Base-by-base conservation (phyloP, 2,329 filamentous ascomycete species). In the Cylindrodendrum hubeiense region DNA sequence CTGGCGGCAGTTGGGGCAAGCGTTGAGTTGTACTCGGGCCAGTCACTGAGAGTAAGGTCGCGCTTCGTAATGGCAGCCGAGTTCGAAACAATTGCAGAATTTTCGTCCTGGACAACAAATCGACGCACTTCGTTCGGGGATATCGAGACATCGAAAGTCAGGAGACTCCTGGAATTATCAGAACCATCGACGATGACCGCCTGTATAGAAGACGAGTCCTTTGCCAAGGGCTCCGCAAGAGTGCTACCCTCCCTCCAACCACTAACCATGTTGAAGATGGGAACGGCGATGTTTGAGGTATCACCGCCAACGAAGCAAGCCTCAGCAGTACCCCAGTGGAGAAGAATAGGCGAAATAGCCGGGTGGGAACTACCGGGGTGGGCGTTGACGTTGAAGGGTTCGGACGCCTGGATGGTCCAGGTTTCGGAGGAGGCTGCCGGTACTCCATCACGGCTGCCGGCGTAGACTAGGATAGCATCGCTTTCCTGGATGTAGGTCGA, bases 1-100 rank as follows among this genome's bases (percentile, higher is more conserved):
- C 94, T 87, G 6, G 84, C 88, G 9, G 80, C 83, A 2, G 66
- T 74, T 0, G 95, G 92, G 0, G 92, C 95, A 44, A 90, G 79
- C 1, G 90, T 91, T 56, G 82, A 85, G 79, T 98, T 95, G 79
- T 98, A 98, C 3, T 84, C 75, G 2, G 95, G 94, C 89, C 93
- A 97, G 73, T 90, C 83, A 22, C 81, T 81, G 26, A 90, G 76
- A 1, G 88, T 90, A 30, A 93, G 78, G 17, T 84, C 75, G 12
- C 74, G 73, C 63, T 75, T 73, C 74, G 34, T 68, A n/a, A 86
- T 75, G 1, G 86, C 81, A 13, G 78, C 76, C 7, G 86, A 82
- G 56, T 81, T 83, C 52, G 72, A 81, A 75, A 84, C 87, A 46
- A 78, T 85, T 66, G 75, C 84, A 17, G 92, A 92, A 43, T 85